A percentile compares a stretch with the other conserved stretches of the same genome.
Evolutionary conservation across 2,329 filamentous ascomycete genomes (phyloP).

Genomic region (Pestalotiopsis fici): DNA sequence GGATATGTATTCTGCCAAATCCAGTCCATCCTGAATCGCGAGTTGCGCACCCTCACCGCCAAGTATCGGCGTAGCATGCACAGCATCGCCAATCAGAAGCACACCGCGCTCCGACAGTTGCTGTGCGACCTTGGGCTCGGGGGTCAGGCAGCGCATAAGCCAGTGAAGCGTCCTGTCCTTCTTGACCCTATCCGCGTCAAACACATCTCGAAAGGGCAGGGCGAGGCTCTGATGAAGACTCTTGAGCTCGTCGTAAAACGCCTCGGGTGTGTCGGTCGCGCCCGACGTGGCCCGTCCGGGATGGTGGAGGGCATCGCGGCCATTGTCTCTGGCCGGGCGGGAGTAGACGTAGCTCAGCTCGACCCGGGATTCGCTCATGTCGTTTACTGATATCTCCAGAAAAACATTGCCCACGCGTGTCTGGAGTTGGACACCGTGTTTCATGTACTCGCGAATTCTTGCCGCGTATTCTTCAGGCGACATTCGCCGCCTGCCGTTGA

Average conservation of each 20-base stretch:
- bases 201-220: neutral
- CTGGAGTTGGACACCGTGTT: neutral
- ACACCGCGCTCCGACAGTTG: neutral
- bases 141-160: slow-evolving; percentile 4
- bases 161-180: slow-evolving; percentile 2
- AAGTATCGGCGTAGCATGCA: neutral
- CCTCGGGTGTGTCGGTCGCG: neutral
- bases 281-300: neutral
- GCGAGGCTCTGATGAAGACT: neutral
- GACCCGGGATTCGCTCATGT: neutral
- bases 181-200: slow-evolving; percentile 7
- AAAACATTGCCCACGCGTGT: neutral
- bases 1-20: slow-evolving; percentile 1
- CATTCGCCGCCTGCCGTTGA: slow-evolving; percentile 4
- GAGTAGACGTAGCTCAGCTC: slow-evolving; percentile 6
- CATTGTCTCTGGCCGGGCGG: neutral
- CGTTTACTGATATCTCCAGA: slow-evolving; percentile 5
- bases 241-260: slow-evolving; percentile 8
- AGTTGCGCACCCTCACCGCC: neutral
- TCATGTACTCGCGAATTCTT: neutral
- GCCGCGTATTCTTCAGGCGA: neutral
- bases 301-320: slow-evolving; percentile 2
- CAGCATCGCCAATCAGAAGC: neutral
- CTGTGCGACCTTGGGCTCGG: neutral
- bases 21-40: neutral